phyloP scores from a whole-genome alignment of 495 filamentous ascomycete species.

The Polyplosphaeria fusca region DNA sequence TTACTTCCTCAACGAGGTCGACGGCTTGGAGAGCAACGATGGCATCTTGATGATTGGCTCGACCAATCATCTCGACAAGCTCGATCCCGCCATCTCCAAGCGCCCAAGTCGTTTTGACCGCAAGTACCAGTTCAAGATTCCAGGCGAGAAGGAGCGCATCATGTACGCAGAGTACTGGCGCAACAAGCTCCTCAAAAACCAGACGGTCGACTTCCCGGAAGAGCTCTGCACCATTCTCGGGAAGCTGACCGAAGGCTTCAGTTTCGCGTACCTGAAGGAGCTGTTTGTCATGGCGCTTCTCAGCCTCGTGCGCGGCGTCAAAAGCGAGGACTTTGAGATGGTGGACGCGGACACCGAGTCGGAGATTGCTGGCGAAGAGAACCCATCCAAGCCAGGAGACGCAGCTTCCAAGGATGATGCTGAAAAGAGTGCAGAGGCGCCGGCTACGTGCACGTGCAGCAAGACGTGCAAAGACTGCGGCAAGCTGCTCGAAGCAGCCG shows the following conservation, averaged over 20 bases:
- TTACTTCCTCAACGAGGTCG: constrained; percentile 71
- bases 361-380: background rate
- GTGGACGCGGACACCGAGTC: background rate
- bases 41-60: constrained; percentile 43
- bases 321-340: constrained; percentile 26
- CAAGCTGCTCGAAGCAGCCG: background rate
- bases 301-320: constrained; percentile 24
- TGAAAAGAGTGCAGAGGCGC: constrained; percentile 3
- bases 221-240: constrained; percentile 20
- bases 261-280: constrained; percentile 37
- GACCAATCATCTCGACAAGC: constrained; percentile 40
- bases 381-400: background rate
- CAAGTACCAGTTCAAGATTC: constrained; percentile 41
- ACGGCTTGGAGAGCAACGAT: constrained; percentile 57
- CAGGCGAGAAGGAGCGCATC: constrained; percentile 32
- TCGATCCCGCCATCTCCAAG: constrained; percentile 40
- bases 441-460: constrained; percentile 7
- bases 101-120: constrained; percentile 42
- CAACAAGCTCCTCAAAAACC: constrained; percentile 32
- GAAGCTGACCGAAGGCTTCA: constrained; percentile 30
- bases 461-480: constrained; percentile 14
- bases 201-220: constrained; percentile 30
- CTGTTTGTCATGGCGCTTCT: constrained; percentile 33
- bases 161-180: constrained; percentile 41
- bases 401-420: background rate